Conservation (phyloP, 352 stramenopile genomes). For the Globisporangium irregulare region DNA sequence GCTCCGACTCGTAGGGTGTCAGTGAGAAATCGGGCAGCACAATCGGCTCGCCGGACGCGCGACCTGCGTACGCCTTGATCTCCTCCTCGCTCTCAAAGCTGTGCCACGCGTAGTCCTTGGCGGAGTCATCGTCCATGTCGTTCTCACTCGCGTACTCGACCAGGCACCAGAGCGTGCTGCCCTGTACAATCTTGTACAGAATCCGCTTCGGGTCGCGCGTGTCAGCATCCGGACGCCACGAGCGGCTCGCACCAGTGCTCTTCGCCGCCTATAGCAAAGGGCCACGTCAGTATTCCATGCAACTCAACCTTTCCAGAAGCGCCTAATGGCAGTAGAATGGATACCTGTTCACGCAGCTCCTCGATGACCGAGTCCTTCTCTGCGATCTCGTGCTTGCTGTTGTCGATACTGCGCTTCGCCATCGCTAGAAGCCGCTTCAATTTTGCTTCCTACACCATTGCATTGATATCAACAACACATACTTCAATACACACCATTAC, state of each 20-base stretch:
- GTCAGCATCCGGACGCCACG: slow-evolving; percentile 42
- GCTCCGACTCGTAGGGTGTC: slow-evolving; percentile 67
- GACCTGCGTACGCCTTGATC: slow-evolving; percentile 54
- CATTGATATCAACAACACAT: too few species aligned
- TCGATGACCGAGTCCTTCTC: slow-evolving; percentile 63
- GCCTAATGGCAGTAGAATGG: not conserved
- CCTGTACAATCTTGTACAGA: slow-evolving; percentile 64
- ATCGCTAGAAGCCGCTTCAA: slow-evolving; percentile 80
- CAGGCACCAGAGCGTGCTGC: slow-evolving; percentile 64
- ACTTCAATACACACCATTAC: not conserved
- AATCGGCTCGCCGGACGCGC: slow-evolving; percentile 60
- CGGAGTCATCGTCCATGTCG: slow-evolving; percentile 48
- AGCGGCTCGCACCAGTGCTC: slow-evolving; percentile 35
- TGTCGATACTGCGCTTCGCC: slow-evolving; percentile 89
- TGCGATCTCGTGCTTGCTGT: slow-evolving; percentile 77
- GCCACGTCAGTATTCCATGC: not conserved
- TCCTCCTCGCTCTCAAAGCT: slow-evolving; percentile 62
- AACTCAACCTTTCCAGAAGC: not conserved
- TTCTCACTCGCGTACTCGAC: slow-evolving; percentile 78
- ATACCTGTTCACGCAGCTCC: slow-evolving; percentile 37
- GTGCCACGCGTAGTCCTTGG: slow-evolving; percentile 68
- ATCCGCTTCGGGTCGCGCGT: slow-evolving; percentile 66
- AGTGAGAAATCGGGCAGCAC: slow-evolving; percentile 63
- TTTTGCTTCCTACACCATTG: slow-evolving; percentile 53
- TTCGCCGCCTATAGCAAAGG: slow-evolving; percentile 22